These are phyloP conservation scores for Camellia oleifera DNA, from an alignment of 179 eudicot genomes.

Conservation along the genomic window DNA sequence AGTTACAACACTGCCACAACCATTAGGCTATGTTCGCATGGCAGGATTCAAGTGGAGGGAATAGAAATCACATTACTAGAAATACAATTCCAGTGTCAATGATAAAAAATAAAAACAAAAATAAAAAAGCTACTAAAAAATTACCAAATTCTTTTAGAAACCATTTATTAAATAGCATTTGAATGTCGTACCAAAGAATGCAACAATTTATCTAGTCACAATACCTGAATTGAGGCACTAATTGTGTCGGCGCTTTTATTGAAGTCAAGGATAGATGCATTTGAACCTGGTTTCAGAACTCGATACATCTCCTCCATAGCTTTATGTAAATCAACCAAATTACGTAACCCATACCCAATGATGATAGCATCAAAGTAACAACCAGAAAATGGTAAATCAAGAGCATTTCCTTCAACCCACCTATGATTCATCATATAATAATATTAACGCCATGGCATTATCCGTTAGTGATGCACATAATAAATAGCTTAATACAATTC, in stretches of 20 bases:
- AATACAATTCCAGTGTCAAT: neutral
- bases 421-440: slow-evolving; percentile 28
- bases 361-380: slow-evolving; percentile 77
- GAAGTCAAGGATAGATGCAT: slow-evolving; percentile 78
- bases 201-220: neutral
- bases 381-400: slow-evolving; percentile 65
- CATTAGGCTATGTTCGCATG: no score
- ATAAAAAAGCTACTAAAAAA: neutral
- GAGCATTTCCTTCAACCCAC: slow-evolving; percentile 93
- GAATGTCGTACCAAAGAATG: neutral
- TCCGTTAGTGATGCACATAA: neutral
- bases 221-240: slow-evolving; percentile 57
- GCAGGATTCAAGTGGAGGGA: no score
- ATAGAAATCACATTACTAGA: no score
- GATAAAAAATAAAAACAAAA: neutral
- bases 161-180: neutral
- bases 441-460: neutral
- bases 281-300: slow-evolving; percentile 86
- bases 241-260: slow-evolving; percentile 56
- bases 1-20: neutral
- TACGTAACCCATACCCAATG: slow-evolving; percentile 88
- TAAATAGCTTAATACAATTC: neutral
- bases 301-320: slow-evolving; percentile 71
- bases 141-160: neutral
- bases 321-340: slow-evolving; percentile 55